Evolutionary conservation across 164 flowering plant genomes (phyloP), one percentile per base, ranked within the genome.

Genomic region (Paratinospora sagittata): DNA sequence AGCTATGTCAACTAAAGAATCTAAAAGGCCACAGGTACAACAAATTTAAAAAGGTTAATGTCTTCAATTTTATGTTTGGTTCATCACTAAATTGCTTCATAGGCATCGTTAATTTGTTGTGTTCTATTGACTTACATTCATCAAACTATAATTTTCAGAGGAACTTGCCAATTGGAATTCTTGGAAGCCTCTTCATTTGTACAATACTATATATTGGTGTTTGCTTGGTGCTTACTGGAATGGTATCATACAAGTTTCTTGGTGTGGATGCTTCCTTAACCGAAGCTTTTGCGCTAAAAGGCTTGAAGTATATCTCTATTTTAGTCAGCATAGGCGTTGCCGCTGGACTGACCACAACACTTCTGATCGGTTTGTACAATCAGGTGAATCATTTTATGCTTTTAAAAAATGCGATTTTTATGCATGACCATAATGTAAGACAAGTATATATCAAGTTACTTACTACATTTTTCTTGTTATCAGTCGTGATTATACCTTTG

Each of bases 1-100:
- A 75, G 98, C 98, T 43, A 96, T 93, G 82, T 91, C 98, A 49
- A 97, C 99, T 68, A 98, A 96, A 81, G 99, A 96, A 84, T 86
- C 96, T 45, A 91, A 85, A 82, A 88, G 78, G 39, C 99, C 99
- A 43, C 96, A 90, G 97, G 99, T 93, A 75, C 65, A 70, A 58
- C 13, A 27, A 36, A 27, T 70, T 61, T 39, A 36, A 8, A 69
- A 65, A 67, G 61, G 10, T 23, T 30, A 19, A 17, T 67, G 2
- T 58, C 36, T 19, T 11, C n/a, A n/a, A n/a, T n/a, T n/a, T n/a
- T n/a, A n/a, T n/a, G n/a, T n/a, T n/a, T n/a, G n/a, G n/a, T n/a
- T n/a, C n/a, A n/a, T 11, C 27, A 26, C 39, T 11, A 8, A 47
- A 57, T 4, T 8, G 27, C 19, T n/a, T 17, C 39, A 36, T 36